Conservation (phyloP, 495 filamentous ascomycete species). For the Glutinoglossum americanum region DNA sequence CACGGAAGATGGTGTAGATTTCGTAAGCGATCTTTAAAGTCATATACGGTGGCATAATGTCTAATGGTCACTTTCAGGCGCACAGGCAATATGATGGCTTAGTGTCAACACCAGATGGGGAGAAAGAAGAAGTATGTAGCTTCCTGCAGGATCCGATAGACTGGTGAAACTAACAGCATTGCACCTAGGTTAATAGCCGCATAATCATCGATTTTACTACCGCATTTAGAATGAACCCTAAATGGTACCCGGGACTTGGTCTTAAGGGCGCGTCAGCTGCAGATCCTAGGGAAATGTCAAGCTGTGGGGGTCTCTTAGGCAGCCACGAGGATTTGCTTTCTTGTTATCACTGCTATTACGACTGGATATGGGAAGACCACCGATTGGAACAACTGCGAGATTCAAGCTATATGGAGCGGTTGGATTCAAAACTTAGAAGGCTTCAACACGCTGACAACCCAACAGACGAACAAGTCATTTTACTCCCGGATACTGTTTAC, state of each 20-base stretch:
- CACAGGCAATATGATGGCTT: not conserved
- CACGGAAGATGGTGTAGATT: not conserved
- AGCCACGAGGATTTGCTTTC: not conserved
- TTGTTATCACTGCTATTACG: not conserved
- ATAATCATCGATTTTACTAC: slow-evolving; percentile 28
- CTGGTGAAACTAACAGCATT: slow-evolving; percentile 1
- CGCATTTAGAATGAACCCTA: slow-evolving; percentile 14
- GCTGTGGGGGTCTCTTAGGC: slow-evolving; percentile 6
- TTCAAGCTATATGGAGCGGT: not conserved
- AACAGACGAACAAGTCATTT: slow-evolving; percentile 17
- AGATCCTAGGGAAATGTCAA: slow-evolving; percentile 7
- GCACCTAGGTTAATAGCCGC: slow-evolving; percentile 21
- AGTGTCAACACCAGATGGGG: slow-evolving; percentile 9
- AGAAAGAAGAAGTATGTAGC: slow-evolving; percentile 18
- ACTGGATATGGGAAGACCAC: not conserved
- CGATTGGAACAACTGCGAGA: not conserved
- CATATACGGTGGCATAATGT: not conserved
- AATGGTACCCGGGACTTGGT: slow-evolving; percentile 6
- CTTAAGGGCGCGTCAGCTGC: not conserved
- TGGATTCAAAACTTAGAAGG: not conserved
- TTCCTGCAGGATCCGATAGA: slow-evolving; percentile 16
- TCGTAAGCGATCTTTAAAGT: not conserved
- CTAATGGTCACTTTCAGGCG: not conserved
- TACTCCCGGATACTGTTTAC: slow-evolving; percentile 19
- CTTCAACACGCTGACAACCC: slow-evolving; percentile 4